phyloP scores from a whole-genome alignment of 2,329 filamentous ascomycete species.

The Aspergillus japonicus region DNA sequence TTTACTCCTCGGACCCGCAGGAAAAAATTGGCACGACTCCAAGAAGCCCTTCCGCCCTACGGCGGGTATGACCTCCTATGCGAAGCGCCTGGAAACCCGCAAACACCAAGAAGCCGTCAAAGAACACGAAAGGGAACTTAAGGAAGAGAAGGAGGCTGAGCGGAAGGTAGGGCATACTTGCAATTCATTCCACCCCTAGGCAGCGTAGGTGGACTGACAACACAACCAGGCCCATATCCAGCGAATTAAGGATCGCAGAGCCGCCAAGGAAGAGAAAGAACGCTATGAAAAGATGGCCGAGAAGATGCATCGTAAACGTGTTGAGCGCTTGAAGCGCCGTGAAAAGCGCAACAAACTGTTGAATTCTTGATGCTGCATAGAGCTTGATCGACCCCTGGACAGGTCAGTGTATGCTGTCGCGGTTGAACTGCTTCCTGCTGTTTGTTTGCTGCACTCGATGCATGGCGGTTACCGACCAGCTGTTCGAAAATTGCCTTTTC shows the following conservation, averaged over 20 bases:
- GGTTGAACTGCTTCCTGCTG: conserved; percentile 4
- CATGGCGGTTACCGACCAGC: background rate
- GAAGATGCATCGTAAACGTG: conserved; percentile 95
- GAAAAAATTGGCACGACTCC: conserved; percentile 88
- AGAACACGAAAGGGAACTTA: conserved; percentile 92
- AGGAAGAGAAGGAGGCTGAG: conserved; percentile 90
- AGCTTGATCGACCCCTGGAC: background rate
- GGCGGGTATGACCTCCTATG: conserved; percentile 74
- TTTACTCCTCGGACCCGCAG: conserved; percentile 48
- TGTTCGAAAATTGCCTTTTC: background rate
- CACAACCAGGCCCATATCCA: conserved; percentile 66
- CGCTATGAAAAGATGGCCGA: conserved; percentile 91
- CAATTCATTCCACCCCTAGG: background rate
- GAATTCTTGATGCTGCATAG: conserved; percentile 36
- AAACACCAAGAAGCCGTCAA: conserved; percentile 74
- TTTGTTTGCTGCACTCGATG: background rate
- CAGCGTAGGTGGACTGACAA: conserved; percentile 5
- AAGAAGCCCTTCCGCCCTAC: conserved; percentile 84
- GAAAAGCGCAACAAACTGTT: conserved; percentile 77
- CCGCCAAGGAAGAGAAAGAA: conserved; percentile 88
- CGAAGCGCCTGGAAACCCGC: conserved; percentile 70
- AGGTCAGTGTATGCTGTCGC: background rate
- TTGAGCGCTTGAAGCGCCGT: conserved; percentile 88
- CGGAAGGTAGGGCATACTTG: conserved; percentile 61
- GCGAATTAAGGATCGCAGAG: conserved; percentile 78